Evolutionary conservation across 441 rosid genomes (phyloP).

Genomic region (Populus hybrid): DNA sequence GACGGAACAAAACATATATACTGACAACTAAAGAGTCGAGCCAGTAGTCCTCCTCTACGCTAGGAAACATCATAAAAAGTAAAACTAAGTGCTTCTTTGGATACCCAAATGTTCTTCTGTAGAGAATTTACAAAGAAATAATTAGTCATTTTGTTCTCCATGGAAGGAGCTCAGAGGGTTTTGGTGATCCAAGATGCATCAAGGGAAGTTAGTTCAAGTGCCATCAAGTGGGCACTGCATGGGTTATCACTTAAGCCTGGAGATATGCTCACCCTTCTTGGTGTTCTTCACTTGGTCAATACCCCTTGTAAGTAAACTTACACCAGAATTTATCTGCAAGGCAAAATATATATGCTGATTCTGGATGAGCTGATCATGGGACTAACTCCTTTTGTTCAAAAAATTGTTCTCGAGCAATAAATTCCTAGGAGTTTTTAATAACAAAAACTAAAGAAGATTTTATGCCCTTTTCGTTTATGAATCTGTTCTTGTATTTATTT

Average conservation of each 20-base stretch:
- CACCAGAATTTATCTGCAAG: constrained; percentile 2
- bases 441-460: neutral
- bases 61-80: neutral
- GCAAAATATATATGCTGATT: neutral
- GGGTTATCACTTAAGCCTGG: constrained; percentile 40
- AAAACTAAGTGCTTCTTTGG: neutral
- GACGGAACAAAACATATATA: neutral
- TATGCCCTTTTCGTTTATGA: neutral
- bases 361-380: neutral
- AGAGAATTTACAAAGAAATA: neutral
- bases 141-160: neutral
- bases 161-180: constrained; percentile 35
- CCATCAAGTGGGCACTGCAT: constrained; percentile 38
- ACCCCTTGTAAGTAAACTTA: constrained; percentile 21
- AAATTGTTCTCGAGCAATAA: neutral
- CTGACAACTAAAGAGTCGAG: neutral
- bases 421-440: neutral
- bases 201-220: constrained; percentile 26
- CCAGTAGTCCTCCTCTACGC: neutral
- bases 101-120: neutral
- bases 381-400: neutral
- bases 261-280: constrained; percentile 36
- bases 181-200: constrained; percentile 50
- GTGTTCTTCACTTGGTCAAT: constrained; percentile 35
- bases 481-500: neutral